Percentiles rank a stretch among this genome's conserved stretches.
phyloP scores from a whole-genome alignment of 169 alveolate species.

The Theileria orientalis region DNA sequence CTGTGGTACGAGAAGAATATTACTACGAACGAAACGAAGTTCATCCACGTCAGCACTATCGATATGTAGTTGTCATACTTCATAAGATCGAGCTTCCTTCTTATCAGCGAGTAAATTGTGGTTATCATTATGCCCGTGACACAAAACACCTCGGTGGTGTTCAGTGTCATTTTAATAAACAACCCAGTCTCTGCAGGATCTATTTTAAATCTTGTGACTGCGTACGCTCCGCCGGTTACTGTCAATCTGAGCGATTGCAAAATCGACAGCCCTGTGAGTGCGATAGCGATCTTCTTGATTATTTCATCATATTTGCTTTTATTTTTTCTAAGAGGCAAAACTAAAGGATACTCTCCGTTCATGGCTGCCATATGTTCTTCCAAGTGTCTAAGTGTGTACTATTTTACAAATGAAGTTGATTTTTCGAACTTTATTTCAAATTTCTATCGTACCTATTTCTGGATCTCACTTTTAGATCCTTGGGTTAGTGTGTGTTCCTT shows the following conservation, averaged over 20 bases:
- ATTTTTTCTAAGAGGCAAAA: too few relatives aligned
- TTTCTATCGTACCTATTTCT: too few relatives aligned
- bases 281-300: conserved; percentile 8
- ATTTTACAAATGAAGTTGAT: too few relatives aligned
- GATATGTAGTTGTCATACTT: conserved; percentile 2
- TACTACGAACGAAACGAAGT: background rate
- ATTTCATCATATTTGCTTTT: too few relatives aligned
- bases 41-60: conserved; percentile 2
- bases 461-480: too few relatives aligned
- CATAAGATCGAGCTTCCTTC: background rate
- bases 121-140: background rate
- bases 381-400: too few relatives aligned
- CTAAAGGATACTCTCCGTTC: too few relatives aligned
- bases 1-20: conserved; percentile 4
- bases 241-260: conserved; percentile 12
- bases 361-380: too few relatives aligned
- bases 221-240: conserved; percentile 21
- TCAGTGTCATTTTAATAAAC: conserved; percentile 21
- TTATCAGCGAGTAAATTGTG: background rate
- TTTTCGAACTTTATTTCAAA: too few relatives aligned
- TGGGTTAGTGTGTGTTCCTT: too few relatives aligned
- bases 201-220: conserved; percentile 20
- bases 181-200: background rate
- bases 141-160: background rate
- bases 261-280: conserved; percentile 19